Percentiles rank a stretch among this genome's conserved stretches.
Evolutionary conservation across 139 green algal genomes (phyloP).

Genomic region (Pycnococcus provasolii): DNA sequence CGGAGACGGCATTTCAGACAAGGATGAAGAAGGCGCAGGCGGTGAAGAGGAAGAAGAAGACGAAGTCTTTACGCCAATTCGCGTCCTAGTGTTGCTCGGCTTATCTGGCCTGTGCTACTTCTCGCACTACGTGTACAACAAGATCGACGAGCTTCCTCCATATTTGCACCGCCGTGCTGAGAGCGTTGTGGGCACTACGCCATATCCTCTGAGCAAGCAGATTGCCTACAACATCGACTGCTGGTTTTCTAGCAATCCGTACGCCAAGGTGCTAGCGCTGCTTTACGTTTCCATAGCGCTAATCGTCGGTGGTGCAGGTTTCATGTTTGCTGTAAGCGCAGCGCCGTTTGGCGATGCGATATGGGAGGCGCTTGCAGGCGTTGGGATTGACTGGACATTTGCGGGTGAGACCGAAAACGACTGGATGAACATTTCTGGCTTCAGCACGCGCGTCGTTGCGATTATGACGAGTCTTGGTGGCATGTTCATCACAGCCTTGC

Average conservation of each 20-base stretch:
- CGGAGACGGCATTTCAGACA: neutral
- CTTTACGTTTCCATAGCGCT: conserved; percentile 39
- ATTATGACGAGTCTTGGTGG: conserved; percentile 38
- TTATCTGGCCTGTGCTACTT: too few relatives aligned
- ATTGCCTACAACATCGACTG: conserved; percentile 36
- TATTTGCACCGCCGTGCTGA: neutral
- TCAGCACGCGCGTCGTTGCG: conserved; percentile 29
- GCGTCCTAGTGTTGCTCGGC: neutral
- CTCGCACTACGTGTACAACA: too few relatives aligned
- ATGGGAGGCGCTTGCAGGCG: conserved; percentile 10
- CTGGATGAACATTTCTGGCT: conserved; percentile 12
- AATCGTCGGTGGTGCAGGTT: conserved; percentile 35
- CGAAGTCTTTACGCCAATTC: neutral
- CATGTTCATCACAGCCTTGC: conserved; percentile 45
- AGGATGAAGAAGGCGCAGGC: neutral
- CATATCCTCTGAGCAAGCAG: conserved; percentile 29
- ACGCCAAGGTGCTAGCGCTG: conserved; percentile 37
- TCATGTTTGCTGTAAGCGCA: conserved; percentile 33
- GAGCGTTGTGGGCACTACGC: neutral
- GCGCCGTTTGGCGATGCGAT: conserved; percentile 22
- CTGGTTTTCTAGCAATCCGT: conserved; percentile 38
- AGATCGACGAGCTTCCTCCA: neutral
- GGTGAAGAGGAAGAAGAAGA: neutral
- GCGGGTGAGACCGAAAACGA: conserved; percentile 19
- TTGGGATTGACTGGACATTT: conserved; percentile 40